These are phyloP conservation scores for Acacia confusa DNA, from an alignment of 306 rosid genomes.

Conservation along the genomic window DNA sequence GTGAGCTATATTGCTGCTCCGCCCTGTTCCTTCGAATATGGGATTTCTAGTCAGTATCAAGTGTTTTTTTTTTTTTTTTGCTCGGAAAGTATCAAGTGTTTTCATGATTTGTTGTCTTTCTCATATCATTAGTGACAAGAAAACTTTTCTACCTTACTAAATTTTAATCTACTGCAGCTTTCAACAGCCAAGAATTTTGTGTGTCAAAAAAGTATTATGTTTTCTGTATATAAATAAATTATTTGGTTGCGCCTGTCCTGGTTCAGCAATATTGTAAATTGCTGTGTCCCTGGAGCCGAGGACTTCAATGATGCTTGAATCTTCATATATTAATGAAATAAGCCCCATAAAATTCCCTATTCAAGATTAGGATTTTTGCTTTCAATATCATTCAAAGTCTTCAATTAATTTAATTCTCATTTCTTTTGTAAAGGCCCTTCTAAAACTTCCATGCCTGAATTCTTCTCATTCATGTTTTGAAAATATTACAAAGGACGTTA, in stretches of 20 bases:
- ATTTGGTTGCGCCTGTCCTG: neutral
- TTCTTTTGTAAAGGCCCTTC: neutral
- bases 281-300: neutral
- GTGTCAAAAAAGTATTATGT: too few species aligned
- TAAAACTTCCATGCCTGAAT: constrained; percentile 22
- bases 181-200: neutral
- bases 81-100: constrained; percentile 3
- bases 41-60: constrained; percentile 1
- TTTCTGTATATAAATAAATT: neutral
- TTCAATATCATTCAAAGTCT: neutral
- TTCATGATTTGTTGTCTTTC: neutral
- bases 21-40: constrained; percentile 1
- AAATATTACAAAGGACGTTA: constrained; percentile 12
- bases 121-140: neutral
- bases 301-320: neutral
- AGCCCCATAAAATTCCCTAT: neutral
- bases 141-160: neutral
- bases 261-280: neutral
- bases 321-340: neutral
- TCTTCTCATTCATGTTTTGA: constrained; percentile 27
- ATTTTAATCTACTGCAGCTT: neutral
- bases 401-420: neutral
- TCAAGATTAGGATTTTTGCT: neutral
- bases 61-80: too few species aligned
- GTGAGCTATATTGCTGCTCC: neutral